Base-by-base conservation (phyloP, 768 basidiomycete genomes). In the Thelephora aurantiotincta region DNA sequence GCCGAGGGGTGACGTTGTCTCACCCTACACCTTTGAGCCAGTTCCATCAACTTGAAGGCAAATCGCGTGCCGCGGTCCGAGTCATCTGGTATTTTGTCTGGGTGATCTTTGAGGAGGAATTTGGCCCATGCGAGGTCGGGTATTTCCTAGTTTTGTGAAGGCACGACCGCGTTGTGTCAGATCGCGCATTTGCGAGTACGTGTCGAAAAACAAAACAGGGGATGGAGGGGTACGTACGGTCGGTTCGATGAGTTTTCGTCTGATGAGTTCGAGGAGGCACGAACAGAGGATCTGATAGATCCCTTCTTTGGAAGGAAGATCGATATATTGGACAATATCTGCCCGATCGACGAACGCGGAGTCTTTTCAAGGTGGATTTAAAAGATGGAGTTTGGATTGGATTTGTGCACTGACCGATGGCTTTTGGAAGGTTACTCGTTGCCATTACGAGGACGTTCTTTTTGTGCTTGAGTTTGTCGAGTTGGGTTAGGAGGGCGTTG, bases 361-460 rank as follows among this genome's bases (percentile, higher is more conserved):
- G 57, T 99, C 94, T 97, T 54, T 6, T 16, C 22, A 6, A 36
- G 26, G 35, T 51, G 37, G 54, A 41, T 35, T 14, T 30, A 20
- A 33, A 13, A 9, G 1, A 30, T 9, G 12, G 13, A 19, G 19
- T 34, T 14, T n/a, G 20, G 14, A 13, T 16, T 41, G 13, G 43
- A 19, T 23, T 22, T 41, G 34, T 4, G 2, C 19, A 54, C 72
- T 46, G 51, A 91, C 92, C 93, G 48, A 99, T 99, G 0, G 96
- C 91, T 57, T 89, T 84, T 0, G 82, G 80, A 5, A 99, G 75
- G 63, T 98, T 99, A 48, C 91, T 94, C 0, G 96, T 99, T 5
- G 96, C 82, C 81, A 99, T 86, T 19, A 99, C 82, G 19, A 98
- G 68, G 2, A 93, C 91, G 58, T 99, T 99, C 66, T 88, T 94